Conservation (phyloP, 768 basidiomycete genomes). For the Infundibulicybe gibba region DNA sequence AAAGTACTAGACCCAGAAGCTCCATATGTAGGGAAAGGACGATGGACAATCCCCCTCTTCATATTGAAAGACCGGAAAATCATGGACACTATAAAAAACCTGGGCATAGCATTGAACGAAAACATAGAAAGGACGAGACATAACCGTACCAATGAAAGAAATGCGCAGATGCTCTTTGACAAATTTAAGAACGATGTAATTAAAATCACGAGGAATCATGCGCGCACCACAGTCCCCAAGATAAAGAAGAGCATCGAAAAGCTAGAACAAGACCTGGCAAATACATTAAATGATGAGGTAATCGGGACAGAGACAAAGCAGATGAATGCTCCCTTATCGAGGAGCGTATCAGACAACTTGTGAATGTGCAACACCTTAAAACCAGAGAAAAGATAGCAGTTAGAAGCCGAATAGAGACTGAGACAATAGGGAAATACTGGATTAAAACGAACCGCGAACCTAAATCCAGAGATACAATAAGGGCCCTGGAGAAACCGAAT, state of each 20-base stretch:
- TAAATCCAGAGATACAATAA: slow-evolving; percentile 9
- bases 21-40: slow-evolving; percentile 25
- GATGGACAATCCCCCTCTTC: slow-evolving; percentile 22
- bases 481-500: not conserved
- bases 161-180: too few species aligned
- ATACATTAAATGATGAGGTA: not conserved
- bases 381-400: slow-evolving; percentile 1
- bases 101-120: not conserved
- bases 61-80: slow-evolving; percentile 14
- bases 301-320: not conserved
- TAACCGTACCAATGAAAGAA: too few species aligned
- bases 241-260: slow-evolving; percentile 3
- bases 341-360: slow-evolving; percentile 4
- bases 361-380: slow-evolving; percentile 3
- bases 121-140: too few species aligned
- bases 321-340: not conserved
- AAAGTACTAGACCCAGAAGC: slow-evolving; percentile 12
- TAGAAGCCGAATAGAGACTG: slow-evolving; percentile 4
- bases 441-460: slow-evolving; percentile 3
- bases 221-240: slow-evolving; percentile 4
- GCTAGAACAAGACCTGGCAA: slow-evolving; percentile 1
- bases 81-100: slow-evolving; percentile 1
- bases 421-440: slow-evolving; percentile 8
- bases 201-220: slow-evolving; percentile 3
- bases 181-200: not conserved